Conservation (phyloP, 176 grass and related monocot species). For the Oryza officinalis region DNA sequence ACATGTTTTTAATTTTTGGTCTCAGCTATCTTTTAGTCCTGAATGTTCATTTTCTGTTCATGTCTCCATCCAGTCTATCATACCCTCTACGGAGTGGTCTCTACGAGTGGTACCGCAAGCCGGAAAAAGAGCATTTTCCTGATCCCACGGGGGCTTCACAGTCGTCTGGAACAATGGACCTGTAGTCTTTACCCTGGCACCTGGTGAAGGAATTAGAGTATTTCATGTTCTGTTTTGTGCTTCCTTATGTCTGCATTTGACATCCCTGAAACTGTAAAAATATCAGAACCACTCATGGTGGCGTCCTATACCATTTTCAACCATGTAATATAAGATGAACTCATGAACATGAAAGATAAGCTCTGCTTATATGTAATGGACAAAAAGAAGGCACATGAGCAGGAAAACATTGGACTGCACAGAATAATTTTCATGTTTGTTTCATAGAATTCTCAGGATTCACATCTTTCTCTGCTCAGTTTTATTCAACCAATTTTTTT, state of each 20-base stretch:
- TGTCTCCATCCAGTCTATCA: slow-evolving; percentile 60
- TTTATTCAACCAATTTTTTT: too few species aligned
- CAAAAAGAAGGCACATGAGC: too few species aligned
- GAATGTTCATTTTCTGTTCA: background rate
- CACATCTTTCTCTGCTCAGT: too few species aligned
- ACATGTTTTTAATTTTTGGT: background rate
- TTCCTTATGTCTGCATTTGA: slow-evolving; percentile 98
- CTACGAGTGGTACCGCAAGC: slow-evolving; percentile 92
- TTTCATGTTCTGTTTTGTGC: too few species aligned
- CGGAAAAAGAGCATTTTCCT: slow-evolving; percentile 91
- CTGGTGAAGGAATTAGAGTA: too few species aligned
- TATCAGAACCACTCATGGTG: background rate
- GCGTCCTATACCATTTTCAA: background rate
- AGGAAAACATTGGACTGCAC: too few species aligned
- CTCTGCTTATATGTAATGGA: too few species aligned
- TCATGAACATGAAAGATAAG: too few species aligned
- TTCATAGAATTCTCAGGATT: too few species aligned
- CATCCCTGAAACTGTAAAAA: slow-evolving; percentile 69
- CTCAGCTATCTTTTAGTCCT: background rate
- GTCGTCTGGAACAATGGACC: slow-evolving; percentile 83
- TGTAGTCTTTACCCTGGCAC: slow-evolving; percentile 93
- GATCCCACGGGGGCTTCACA: slow-evolving; percentile 72
- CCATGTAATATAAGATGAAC: background rate
- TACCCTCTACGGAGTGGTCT: slow-evolving; percentile 42
- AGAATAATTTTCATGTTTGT: too few species aligned